Conservation (phyloP, 495 filamentous ascomycete species). For the Aspergillus ostianus region DNA sequence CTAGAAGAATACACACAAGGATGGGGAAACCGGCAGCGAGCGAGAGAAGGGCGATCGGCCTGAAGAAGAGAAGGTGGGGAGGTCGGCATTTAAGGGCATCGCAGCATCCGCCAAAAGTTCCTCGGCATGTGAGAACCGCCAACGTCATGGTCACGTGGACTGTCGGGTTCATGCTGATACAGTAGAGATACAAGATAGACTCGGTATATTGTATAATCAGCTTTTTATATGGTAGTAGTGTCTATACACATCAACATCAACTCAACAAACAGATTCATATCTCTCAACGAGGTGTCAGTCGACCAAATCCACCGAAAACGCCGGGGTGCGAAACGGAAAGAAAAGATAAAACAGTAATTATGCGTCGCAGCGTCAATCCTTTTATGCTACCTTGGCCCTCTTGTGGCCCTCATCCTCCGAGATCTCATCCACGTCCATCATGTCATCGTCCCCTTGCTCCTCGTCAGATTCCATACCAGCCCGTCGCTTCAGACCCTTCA, state of each 20-base stretch:
- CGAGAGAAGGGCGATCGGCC: slow-evolving; percentile 5
- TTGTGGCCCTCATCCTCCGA: slow-evolving; percentile 43
- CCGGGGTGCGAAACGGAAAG: slow-evolving; percentile 21
- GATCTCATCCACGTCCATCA: slow-evolving; percentile 46
- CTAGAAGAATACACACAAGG: background rate
- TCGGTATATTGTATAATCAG: slow-evolving; percentile 7
- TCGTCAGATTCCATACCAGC: slow-evolving; percentile 53
- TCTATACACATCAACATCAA: slow-evolving; percentile 7
- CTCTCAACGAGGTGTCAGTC: slow-evolving; percentile 9
- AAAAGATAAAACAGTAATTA: slow-evolving; percentile 14
- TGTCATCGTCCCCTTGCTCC: slow-evolving; percentile 35
- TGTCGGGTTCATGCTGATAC: background rate
- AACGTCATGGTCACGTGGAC: slow-evolving; percentile 46
- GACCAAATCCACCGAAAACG: slow-evolving; percentile 14
- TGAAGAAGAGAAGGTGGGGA: slow-evolving; percentile 13
- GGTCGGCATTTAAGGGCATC: slow-evolving; percentile 28
- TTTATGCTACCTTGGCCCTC: slow-evolving; percentile 36
- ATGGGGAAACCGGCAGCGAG: slow-evolving; percentile 15
- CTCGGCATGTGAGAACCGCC: slow-evolving; percentile 44
- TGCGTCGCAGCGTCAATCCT: background rate
- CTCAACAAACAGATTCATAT: background rate
- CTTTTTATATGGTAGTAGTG: background rate
- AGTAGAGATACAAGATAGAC: too few relatives aligned
- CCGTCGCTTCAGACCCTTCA: slow-evolving; percentile 94
- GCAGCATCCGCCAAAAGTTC: slow-evolving; percentile 34